phyloP scores from a whole-genome alignment of 2,329 filamentous ascomycete species.

The Diatrype stigma region DNA sequence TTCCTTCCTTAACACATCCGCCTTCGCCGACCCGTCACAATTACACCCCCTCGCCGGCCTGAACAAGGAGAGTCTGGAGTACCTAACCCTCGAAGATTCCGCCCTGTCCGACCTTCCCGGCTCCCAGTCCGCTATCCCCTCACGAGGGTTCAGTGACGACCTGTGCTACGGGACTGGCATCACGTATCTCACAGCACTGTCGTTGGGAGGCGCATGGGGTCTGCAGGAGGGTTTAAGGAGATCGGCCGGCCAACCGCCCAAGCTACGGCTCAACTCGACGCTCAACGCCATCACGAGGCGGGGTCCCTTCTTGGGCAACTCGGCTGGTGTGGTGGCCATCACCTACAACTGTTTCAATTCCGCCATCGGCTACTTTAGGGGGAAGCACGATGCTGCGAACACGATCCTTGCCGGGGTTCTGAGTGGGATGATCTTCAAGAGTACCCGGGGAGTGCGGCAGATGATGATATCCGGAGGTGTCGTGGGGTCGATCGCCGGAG shows the following conservation, averaged over 20 bases:
- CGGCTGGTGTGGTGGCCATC: slow-evolving; percentile 91
- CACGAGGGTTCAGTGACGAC: slow-evolving; percentile 95
- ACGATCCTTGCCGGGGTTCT: slow-evolving; percentile 79
- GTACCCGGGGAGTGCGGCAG: slow-evolving; percentile 80
- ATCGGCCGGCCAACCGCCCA: slow-evolving; percentile 73
- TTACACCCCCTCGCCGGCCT: slow-evolving; percentile 92
- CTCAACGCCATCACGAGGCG: slow-evolving; percentile 90
- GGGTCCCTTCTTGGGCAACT: slow-evolving; percentile 94
- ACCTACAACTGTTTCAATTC: slow-evolving; percentile 94
- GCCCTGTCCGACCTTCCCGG: slow-evolving; percentile 82
- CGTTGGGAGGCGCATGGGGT: slow-evolving; percentile 86
- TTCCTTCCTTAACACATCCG: slow-evolving; percentile 73
- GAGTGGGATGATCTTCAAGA: slow-evolving; percentile 95
- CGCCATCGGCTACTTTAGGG: slow-evolving; percentile 70
- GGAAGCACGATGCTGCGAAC: slow-evolving; percentile 87
- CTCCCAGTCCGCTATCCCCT: slow-evolving; percentile 82
- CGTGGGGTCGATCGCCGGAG: slow-evolving; percentile 78
- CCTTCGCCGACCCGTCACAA: slow-evolving; percentile 79
- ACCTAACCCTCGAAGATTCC: slow-evolving; percentile 90
- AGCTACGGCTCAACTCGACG: slow-evolving; percentile 88
- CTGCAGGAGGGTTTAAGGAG: slow-evolving; percentile 82
- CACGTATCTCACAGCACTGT: slow-evolving; percentile 84
- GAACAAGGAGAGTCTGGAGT: slow-evolving; percentile 90
- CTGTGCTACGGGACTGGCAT: slow-evolving; percentile 96
- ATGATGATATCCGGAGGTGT: slow-evolving; percentile 95